These are phyloP conservation scores for maize (Zea mays) DNA, from an alignment of 176 grass and related monocot species.

Conservation along the genomic window Zm-B73-REFERENCE-NAM-5.0 NC_050100.1:11992001-11992500, in stretches of 20 bases:
- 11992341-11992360: neutral
- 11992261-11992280: constrained; percentile 76
- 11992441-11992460: neutral
- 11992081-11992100: constrained; percentile 85
- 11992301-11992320: neutral
- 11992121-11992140: too few relatives aligned
- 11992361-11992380: neutral
- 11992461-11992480: neutral
- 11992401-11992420: neutral
- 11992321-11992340: constrained; percentile 1
- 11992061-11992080: neutral
- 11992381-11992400: neutral
- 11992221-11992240: neutral
- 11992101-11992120: constrained; percentile 71
- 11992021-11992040: neutral
- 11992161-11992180: neutral
- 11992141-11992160: too few relatives aligned
- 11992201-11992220: neutral
- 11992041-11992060: constrained; percentile 1
- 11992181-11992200: neutral
- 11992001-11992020: neutral
- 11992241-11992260: neutral
- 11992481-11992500: constrained; percentile 1
- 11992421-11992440: neutral
- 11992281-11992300: constrained; percentile 85